These are phyloP conservation scores for Cucurbita argyrosperma DNA, from an alignment of 306 rosid genomes.

Conservation along the genomic window DNA sequence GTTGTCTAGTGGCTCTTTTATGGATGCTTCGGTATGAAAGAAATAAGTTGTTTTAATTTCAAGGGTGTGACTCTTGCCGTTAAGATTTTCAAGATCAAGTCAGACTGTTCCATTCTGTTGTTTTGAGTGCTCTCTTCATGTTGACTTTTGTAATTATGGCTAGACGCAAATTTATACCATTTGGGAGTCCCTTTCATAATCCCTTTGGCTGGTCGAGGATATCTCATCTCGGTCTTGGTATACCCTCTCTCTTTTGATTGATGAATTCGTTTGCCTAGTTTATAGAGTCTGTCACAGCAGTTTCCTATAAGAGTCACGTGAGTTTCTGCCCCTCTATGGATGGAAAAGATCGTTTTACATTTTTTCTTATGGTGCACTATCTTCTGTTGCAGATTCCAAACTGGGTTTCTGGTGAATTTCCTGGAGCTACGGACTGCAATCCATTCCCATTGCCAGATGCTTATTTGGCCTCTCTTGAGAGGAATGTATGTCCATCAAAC, in stretches of 20 bases:
- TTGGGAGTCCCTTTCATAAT: neutral
- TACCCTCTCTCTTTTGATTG: neutral
- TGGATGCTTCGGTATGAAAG: neutral
- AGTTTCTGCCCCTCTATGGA: neutral
- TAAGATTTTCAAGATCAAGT: neutral
- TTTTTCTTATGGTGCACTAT: slow-evolving; percentile 1
- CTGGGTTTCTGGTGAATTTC: slow-evolving; percentile 56
- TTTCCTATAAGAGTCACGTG: neutral
- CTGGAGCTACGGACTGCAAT: slow-evolving; percentile 60
- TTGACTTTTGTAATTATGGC: too few species aligned
- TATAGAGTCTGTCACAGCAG: neutral
- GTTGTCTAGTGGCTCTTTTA: neutral
- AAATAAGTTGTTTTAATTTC: neutral
- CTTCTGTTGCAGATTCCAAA: slow-evolving; percentile 60
- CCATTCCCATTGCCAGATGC: slow-evolving; percentile 71
- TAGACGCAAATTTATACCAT: neutral
- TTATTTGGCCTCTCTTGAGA: slow-evolving; percentile 53
- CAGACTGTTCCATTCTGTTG: neutral
- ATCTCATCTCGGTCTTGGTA: neutral
- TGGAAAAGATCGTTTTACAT: neutral
- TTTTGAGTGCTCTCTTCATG: too few species aligned
- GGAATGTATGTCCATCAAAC: slow-evolving; percentile 43
- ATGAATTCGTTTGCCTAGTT: neutral
- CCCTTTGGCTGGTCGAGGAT: neutral
- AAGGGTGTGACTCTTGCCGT: neutral